Conservation (phyloP, 1,284 basidiomycete species). For the Porodaedalea pini region DNA sequence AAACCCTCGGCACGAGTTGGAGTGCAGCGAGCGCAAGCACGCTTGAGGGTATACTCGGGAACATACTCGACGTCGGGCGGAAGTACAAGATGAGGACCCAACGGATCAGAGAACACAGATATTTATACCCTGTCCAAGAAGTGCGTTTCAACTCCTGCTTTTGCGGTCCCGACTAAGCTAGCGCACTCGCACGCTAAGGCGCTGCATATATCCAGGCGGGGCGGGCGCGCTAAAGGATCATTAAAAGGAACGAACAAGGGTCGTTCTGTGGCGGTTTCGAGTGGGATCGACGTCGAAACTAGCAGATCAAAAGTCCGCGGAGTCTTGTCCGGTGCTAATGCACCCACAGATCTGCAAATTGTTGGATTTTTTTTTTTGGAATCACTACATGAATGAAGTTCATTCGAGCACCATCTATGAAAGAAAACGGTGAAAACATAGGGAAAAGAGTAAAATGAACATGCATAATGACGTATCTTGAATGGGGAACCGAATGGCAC, state of each 20-base stretch:
- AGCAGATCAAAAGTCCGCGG: too few relatives aligned
- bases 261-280: neutral
- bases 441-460: too few relatives aligned
- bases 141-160: neutral
- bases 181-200: neutral
- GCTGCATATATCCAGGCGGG: neutral
- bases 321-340: too few relatives aligned
- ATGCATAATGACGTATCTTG: too few relatives aligned
- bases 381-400: too few relatives aligned
- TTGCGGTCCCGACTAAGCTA: neutral
- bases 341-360: too few relatives aligned
- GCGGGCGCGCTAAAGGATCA: too few relatives aligned
- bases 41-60: neutral
- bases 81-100: neutral
- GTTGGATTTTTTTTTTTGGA: too few relatives aligned
- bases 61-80: slow-evolving; percentile 1
- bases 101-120: too few relatives aligned
- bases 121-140: neutral
- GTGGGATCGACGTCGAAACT: neutral
- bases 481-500: too few relatives aligned
- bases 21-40: neutral
- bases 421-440: too few relatives aligned
- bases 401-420: too few relatives aligned
- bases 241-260: neutral
- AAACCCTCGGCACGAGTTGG: neutral